Evolutionary conservation across 2,329 filamentous ascomycete species (phyloP).

Genomic region (Ceratocystiopsis minuta): DNA sequence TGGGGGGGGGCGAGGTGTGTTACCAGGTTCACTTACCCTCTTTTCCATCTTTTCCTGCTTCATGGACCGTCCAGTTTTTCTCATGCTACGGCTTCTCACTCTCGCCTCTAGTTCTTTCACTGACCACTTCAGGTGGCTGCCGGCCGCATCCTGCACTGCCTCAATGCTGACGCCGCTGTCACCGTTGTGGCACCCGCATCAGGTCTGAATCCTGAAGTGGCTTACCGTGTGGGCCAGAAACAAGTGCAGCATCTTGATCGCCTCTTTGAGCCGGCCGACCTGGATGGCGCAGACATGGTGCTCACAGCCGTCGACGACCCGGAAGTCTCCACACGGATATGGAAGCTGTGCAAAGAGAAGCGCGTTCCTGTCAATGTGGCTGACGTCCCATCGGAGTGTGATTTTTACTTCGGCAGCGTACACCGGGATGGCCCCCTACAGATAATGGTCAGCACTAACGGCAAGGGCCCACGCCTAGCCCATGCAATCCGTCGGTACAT

Average conservation of each 20-base stretch:
- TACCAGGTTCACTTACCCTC: not conserved
- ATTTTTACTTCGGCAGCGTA: constrained; percentile 96
- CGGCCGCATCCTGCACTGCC: constrained; percentile 79
- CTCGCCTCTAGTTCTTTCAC: not conserved
- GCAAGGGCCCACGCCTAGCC: constrained; percentile 81
- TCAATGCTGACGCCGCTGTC: constrained; percentile 85
- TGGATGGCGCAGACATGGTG: constrained; percentile 72
- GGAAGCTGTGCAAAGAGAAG: constrained; percentile 77
- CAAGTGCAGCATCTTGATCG: constrained; percentile 71
- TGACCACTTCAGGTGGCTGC: constrained; percentile 58
- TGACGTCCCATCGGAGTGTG: constrained; percentile 89
- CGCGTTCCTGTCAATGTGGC: constrained; percentile 87
- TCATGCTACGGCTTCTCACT: not conserved
- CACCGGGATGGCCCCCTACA: constrained; percentile 90
- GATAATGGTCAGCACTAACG: constrained; percentile 98
- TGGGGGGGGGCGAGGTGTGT: constrained; percentile 84
- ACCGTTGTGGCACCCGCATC: constrained; percentile 65
- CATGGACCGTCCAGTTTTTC: constrained; percentile 27
- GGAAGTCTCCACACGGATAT: constrained; percentile 73
- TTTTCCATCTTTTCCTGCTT: not conserved
- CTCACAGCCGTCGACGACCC: constrained; percentile 88
- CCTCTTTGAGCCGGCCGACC: constrained; percentile 69
- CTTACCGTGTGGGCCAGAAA: constrained; percentile 54
- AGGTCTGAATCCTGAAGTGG: constrained; percentile 78
- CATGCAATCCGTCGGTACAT: constrained; percentile 74